These are phyloP conservation scores for Starmerella asiatica DNA, from an alignment of 805 yeast species.

Conservation along the genomic window DNA sequence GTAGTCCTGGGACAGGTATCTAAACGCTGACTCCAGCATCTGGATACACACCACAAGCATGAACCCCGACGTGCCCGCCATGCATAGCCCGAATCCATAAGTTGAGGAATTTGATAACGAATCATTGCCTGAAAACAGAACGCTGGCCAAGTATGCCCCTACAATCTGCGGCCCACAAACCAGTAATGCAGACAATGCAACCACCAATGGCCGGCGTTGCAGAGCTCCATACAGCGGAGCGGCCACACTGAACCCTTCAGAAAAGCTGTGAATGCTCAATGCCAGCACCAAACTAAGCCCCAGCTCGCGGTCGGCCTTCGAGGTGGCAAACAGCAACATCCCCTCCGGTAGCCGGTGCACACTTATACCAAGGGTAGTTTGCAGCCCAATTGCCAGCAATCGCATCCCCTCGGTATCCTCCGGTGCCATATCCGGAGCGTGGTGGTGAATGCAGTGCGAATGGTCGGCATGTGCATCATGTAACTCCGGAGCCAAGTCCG, in stretches of 20 bases:
- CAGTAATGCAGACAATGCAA: slow-evolving; percentile 47
- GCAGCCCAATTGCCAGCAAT: slow-evolving; percentile 75
- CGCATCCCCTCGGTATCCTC: slow-evolving; percentile 51
- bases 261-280: slow-evolving; percentile 74
- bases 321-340: slow-evolving; percentile 69
- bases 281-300: slow-evolving; percentile 77
- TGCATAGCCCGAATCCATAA: slow-evolving; percentile 43
- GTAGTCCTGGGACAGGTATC: slow-evolving; percentile 50
- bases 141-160: slow-evolving; percentile 49
- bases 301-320: slow-evolving; percentile 48
- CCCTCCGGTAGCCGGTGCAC: slow-evolving; percentile 94
- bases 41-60: slow-evolving; percentile 67
- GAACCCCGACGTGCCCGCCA: slow-evolving; percentile 73
- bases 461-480: slow-evolving; percentile 32
- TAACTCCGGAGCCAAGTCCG: background rate
- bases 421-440: slow-evolving; percentile 23
- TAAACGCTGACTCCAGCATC: slow-evolving; percentile 72
- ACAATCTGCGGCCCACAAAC: slow-evolving; percentile 83
- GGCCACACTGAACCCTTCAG: slow-evolving; percentile 91
- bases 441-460: slow-evolving; percentile 49
- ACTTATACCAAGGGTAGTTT: slow-evolving; percentile 75
- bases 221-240: slow-evolving; percentile 75
- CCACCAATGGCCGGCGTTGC: slow-evolving; percentile 46
- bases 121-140: slow-evolving; percentile 36
- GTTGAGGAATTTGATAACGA: slow-evolving; percentile 30